Percentiles rank a stretch among this genome's conserved stretches.
These are phyloP conservation scores for Moesziomyces globuligerus DNA, from an alignment of 1,284 basidiomycete genomes.

Conservation along the genomic window DNA sequence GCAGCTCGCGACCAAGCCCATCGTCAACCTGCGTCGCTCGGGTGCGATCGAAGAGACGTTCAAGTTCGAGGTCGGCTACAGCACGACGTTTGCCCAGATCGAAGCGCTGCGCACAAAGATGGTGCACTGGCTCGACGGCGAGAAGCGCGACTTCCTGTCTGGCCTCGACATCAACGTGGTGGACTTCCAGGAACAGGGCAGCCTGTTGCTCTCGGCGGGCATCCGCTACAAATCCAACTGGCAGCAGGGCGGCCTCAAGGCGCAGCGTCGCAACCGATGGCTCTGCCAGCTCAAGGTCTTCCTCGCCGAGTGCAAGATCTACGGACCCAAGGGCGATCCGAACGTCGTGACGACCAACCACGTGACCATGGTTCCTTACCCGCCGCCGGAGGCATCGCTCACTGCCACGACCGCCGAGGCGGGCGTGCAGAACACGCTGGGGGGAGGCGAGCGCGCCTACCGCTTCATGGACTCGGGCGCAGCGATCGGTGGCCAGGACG, in stretches of 20 bases:
- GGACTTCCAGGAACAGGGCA: constrained; percentile 85
- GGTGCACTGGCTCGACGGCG: constrained; percentile 78
- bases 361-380: constrained; percentile 39
- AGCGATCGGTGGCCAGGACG: constrained; percentile 29
- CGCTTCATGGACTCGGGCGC: constrained; percentile 46
- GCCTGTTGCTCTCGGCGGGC: constrained; percentile 80
- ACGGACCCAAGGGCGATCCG: constrained; percentile 75
- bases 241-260: constrained; percentile 77
- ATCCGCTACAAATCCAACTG: constrained; percentile 92
- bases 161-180: constrained; percentile 66
- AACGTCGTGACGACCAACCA: constrained; percentile 20
- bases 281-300: constrained; percentile 83
- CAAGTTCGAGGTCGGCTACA: constrained; percentile 81
- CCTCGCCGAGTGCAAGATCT: constrained; percentile 78
- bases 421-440: constrained; percentile 34
- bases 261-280: constrained; percentile 86
- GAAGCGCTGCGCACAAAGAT: constrained; percentile 81
- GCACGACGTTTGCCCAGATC: constrained; percentile 83
- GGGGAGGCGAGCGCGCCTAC: constrained; percentile 36
- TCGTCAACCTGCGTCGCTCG: constrained; percentile 78
- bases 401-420: constrained; percentile 25
- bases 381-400: constrained; percentile 22
- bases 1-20: constrained; percentile 68
- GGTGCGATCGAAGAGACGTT: constrained; percentile 79
- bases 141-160: constrained; percentile 67